Evolutionary conservation across 495 filamentous ascomycete genomes (phyloP).

Genomic region (Penicillium malachiteum): DNA sequence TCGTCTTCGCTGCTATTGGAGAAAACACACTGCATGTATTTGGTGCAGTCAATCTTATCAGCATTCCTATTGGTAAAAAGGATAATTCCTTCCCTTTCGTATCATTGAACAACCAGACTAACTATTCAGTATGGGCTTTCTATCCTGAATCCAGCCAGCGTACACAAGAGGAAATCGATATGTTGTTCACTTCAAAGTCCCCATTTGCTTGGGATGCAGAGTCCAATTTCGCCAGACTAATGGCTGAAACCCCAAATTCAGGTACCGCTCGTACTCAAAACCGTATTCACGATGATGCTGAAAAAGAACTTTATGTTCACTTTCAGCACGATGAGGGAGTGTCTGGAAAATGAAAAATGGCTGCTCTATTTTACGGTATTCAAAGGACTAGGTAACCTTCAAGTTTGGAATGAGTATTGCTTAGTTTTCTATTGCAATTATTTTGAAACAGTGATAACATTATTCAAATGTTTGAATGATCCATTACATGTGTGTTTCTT

Average conservation of each 20-base stretch:
- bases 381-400: too few species aligned
- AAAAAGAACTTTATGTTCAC: background rate
- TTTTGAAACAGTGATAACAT: too few species aligned
- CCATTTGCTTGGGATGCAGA: constrained; percentile 10
- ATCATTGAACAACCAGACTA: background rate
- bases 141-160: constrained; percentile 42
- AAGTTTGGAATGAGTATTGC: too few species aligned
- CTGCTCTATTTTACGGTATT: too few species aligned
- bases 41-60: constrained; percentile 42
- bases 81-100: background rate
- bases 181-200: constrained; percentile 32
- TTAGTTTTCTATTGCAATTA: too few species aligned
- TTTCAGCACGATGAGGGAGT: background rate
- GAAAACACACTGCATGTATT: constrained; percentile 41
- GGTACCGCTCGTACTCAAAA: background rate
- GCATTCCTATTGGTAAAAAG: constrained; percentile 22
- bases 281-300: background rate
- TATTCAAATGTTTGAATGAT: too few species aligned
- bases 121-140: constrained; percentile 14
- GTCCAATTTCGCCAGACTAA: background rate
- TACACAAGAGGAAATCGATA: constrained; percentile 42
- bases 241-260: background rate
- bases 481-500: too few species aligned
- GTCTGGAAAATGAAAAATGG: background rate
- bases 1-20: constrained; percentile 27